phyloP scores from a whole-genome alignment of 768 basidiomycete species.

The Lactarius indigo region DNA sequence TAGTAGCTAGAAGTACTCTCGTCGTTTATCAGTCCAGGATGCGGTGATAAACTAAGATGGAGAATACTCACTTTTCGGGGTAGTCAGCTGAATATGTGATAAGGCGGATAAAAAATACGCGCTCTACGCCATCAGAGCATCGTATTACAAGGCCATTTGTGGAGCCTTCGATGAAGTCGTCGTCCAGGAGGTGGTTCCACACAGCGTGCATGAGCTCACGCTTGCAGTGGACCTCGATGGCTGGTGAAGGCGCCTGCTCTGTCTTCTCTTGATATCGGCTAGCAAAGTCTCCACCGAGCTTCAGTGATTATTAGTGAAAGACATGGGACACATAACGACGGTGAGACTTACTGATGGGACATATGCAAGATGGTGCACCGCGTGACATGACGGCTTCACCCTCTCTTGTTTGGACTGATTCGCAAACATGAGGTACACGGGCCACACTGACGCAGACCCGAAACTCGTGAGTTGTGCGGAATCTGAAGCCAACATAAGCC shows the following conservation, averaged over 20 bases:
- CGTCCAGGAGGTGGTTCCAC: slow-evolving; percentile 25
- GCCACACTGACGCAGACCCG: neutral
- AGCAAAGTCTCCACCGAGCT: neutral
- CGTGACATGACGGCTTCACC: neutral
- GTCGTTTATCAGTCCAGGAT: no score
- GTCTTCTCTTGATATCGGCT: neutral
- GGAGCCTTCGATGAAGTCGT: slow-evolving; percentile 28
- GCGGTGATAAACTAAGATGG: slow-evolving; percentile 3
- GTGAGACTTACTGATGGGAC: neutral
- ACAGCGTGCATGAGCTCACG: slow-evolving; percentile 29
- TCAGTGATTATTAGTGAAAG: neutral
- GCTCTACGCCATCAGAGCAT: slow-evolving; percentile 27
- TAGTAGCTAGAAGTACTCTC: slow-evolving; percentile 21
- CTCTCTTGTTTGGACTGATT: neutral
- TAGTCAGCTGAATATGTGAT: slow-evolving; percentile 30
- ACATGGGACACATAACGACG: neutral
- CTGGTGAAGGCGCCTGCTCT: neutral
- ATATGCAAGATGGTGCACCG: neutral
- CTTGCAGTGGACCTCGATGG: slow-evolving; percentile 24
- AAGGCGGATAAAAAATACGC: slow-evolving; percentile 28
- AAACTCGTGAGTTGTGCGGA: neutral
- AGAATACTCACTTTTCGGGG: slow-evolving; percentile 29
- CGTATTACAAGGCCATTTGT: neutral
- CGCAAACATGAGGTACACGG: neutral
- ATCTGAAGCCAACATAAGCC: neutral